phyloP scores from a whole-genome alignment of 2,329 filamentous ascomycete genomes.

The Epichloe baconii region DNA sequence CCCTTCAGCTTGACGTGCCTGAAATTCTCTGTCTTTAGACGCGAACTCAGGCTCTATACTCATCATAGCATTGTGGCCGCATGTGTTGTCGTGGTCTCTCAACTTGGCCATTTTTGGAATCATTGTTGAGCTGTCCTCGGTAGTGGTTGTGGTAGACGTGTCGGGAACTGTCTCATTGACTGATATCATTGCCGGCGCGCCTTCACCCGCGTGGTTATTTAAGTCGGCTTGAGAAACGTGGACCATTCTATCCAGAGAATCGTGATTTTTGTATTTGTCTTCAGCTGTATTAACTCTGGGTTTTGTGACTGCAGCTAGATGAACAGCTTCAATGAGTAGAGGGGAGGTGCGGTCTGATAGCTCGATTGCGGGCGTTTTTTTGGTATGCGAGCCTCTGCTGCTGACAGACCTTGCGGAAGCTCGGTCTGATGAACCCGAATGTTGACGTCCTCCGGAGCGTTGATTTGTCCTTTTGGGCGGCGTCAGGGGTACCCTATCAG shows the following conservation, averaged over 20 bases:
- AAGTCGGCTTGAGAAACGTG: not conserved
- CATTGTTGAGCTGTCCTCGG: not conserved
- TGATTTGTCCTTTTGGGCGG: constrained; percentile 30
- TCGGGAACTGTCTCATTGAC: not conserved
- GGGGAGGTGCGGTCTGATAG: not conserved
- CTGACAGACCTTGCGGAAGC: not conserved
- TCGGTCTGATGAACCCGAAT: not conserved
- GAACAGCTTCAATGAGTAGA: not conserved
- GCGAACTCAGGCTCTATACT: not conserved
- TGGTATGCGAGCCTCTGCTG: not conserved
- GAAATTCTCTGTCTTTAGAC: not conserved
- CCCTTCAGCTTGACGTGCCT: not conserved
- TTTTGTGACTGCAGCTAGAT: not conserved
- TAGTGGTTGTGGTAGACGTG: not conserved
- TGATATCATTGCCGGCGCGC: not conserved
- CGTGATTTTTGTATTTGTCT: not conserved
- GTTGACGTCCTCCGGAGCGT: constrained; percentile 6
- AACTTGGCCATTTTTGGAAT: not conserved
- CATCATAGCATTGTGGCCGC: not conserved
- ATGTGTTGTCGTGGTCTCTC: not conserved
- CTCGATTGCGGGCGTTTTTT: not conserved
- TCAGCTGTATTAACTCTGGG: not conserved
- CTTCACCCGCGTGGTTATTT: not conserved
- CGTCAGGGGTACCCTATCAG: constrained; percentile 44
- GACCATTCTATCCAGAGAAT: not conserved